Base-by-base conservation (phyloP, 2,329 filamentous ascomycete genomes). In the Hymenoscyphus occultus region DNA sequence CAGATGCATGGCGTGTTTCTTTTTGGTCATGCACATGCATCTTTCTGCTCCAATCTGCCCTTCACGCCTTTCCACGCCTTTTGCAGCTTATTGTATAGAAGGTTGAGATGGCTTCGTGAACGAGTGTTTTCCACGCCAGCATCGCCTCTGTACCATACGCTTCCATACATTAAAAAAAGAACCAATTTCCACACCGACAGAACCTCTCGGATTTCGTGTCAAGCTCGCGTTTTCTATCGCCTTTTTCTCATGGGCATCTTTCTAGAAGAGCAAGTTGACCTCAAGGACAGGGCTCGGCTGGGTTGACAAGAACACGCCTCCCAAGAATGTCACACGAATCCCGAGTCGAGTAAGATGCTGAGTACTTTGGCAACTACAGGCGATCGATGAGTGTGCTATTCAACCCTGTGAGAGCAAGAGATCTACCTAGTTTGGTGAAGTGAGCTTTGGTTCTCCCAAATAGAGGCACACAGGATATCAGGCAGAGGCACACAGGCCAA, bases 161-260 rank as follows among this genome's bases (percentile, higher is more conserved):
- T 32, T 39, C 5, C 59, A 22, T 22, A 22, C 22, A 22, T 22
- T 22, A 22, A 22, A 22, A 22, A 22, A 22, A 13, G 12, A 61
- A 71, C 68, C 61, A 71, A 71, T 62, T 71, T 62, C 62, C 70
- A 71, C 70, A 70, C 64, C 19, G 32, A 32, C 39, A 39, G 16
- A n/a, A 58, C 60, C 40, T n/a, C 19, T 56, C 19, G 14, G 13
- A 39, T 63, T 59, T 28, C 56, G 56, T 56, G 56, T 45, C 48
- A 19, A 54, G 22, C 31, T 57, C 40, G 40, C 19, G 54, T 48
- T 51, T 19, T 42, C 31, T 48, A 9, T 51, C 39, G 12, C 12
- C 31, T 16, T 22, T 32, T 48, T 13, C 7, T 9, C 28, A 28
- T 28, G 28, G 28, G 28, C 28, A 28, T 28, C 28, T 28, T 28